Conservation (phyloP, 2,329 filamentous ascomycete species). For the Shiraia bambusicola region DNA sequence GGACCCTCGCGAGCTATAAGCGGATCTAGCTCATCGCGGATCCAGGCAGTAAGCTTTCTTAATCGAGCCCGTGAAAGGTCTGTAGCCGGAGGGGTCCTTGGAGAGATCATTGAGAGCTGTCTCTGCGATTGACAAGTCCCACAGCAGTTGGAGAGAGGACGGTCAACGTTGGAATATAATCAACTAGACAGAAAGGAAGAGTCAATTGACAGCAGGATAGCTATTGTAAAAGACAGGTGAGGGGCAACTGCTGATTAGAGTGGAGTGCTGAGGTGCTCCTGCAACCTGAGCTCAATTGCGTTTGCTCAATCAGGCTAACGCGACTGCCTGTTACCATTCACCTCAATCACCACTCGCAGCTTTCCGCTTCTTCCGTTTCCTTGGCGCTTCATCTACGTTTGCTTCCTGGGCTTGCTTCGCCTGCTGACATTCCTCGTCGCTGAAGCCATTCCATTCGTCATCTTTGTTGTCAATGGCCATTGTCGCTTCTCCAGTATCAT, state of each 20-base stretch:
- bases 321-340: not conserved
- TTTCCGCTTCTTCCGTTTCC: constrained; percentile 22
- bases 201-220: too few relatives aligned
- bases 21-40: constrained; percentile 52
- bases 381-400: constrained; percentile 1
- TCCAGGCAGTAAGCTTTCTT: constrained; percentile 45
- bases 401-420: not conserved
- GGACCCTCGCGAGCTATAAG: constrained; percentile 50
- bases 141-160: not conserved
- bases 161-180: too few relatives aligned
- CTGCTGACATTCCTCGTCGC: constrained; percentile 30
- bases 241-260: too few relatives aligned
- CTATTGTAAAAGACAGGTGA: too few relatives aligned
- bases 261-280: too few relatives aligned
- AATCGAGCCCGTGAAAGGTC: constrained; percentile 36
- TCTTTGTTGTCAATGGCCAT: constrained; percentile 17
- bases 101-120: constrained; percentile 5
- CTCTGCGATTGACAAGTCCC: not conserved
- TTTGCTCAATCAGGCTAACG: too few relatives aligned
- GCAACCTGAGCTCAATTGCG: too few relatives aligned
- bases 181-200: too few relatives aligned
- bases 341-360: not conserved
- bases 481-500: not conserved
- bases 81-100: constrained; percentile 8
- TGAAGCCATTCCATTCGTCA: constrained; percentile 50